phyloP scores from a whole-genome alignment of 352 stramenopile genomes.

The Pythium diclinum region DNA sequence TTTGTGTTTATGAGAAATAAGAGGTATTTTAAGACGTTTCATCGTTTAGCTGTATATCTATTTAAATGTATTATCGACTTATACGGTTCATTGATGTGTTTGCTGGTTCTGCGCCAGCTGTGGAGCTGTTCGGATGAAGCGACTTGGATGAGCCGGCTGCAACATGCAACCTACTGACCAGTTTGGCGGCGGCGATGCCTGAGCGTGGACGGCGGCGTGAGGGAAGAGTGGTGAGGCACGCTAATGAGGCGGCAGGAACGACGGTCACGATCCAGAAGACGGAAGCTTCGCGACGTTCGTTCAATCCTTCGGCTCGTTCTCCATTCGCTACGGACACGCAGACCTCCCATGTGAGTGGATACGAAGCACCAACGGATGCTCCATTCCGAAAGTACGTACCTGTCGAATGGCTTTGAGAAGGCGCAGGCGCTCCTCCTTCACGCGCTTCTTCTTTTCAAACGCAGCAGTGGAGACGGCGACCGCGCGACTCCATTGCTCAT shows the following conservation, averaged over 20 bases:
- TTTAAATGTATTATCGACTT: too few species aligned
- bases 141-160: background rate
- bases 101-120: background rate
- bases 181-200: background rate
- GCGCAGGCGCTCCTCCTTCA: conserved; percentile 47
- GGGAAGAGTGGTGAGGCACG: too few species aligned
- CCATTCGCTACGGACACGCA: background rate
- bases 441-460: conserved; percentile 48
- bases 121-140: background rate
- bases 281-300: too few species aligned
- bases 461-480: conserved; percentile 32
- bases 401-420: conserved; percentile 57
- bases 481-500: conserved; percentile 51
- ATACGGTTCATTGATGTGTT: background rate
- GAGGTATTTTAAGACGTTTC: background rate
- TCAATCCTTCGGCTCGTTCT: conserved; percentile 1
- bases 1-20: background rate
- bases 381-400: conserved; percentile 23
- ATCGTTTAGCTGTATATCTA: too few species aligned
- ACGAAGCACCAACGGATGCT: background rate
- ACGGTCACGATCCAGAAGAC: background rate
- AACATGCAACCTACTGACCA: background rate
- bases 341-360: background rate
- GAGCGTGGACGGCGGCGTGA: too few species aligned
- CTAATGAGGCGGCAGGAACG: background rate